Conservation (phyloP, 2,329 filamentous ascomycete species). For the Dendrostoma leiphaemia region DNA sequence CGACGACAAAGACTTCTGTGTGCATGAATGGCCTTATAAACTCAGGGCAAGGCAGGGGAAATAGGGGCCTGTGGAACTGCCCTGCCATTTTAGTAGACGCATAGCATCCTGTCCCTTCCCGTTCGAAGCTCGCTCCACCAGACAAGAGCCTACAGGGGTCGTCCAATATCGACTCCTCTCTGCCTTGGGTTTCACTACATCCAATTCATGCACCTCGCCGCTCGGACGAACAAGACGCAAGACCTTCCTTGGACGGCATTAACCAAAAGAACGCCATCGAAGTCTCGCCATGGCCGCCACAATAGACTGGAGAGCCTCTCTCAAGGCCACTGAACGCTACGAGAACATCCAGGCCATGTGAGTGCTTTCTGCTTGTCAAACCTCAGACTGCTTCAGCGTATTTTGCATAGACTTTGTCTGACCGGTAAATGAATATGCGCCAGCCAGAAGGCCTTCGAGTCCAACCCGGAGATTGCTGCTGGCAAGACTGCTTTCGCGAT, state of each 20-base stretch:
- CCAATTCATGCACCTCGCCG: background rate
- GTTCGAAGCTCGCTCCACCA: background rate
- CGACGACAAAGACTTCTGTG: too few relatives aligned
- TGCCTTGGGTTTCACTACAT: background rate
- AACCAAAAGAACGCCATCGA: background rate
- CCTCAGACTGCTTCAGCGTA: too few relatives aligned
- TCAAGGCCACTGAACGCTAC: constrained; percentile 61
- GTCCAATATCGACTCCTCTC: background rate
- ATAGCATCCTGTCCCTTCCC: too few relatives aligned
- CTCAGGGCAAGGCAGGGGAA: background rate
- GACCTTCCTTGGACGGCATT: too few relatives aligned
- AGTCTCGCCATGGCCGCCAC: constrained; percentile 21
- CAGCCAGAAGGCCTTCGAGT: constrained; percentile 26
- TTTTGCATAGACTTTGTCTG: too few relatives aligned
- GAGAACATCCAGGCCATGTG: constrained; percentile 62
- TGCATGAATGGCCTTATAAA: too few relatives aligned
- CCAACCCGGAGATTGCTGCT: constrained; percentile 15
- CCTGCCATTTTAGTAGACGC: too few relatives aligned
- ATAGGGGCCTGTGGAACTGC: too few relatives aligned
- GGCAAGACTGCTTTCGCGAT: constrained; percentile 55
- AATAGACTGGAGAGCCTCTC: constrained; percentile 46
- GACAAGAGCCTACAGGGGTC: background rate
- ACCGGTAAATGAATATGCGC: constrained; percentile 15
- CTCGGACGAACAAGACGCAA: background rate
- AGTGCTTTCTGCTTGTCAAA: constrained; percentile 29